Evolutionary conservation across 1,139 yeast species (phyloP), one percentile per base, ranked within the genome.

Genomic region (Cylindricascospora bacillispora): DNA sequence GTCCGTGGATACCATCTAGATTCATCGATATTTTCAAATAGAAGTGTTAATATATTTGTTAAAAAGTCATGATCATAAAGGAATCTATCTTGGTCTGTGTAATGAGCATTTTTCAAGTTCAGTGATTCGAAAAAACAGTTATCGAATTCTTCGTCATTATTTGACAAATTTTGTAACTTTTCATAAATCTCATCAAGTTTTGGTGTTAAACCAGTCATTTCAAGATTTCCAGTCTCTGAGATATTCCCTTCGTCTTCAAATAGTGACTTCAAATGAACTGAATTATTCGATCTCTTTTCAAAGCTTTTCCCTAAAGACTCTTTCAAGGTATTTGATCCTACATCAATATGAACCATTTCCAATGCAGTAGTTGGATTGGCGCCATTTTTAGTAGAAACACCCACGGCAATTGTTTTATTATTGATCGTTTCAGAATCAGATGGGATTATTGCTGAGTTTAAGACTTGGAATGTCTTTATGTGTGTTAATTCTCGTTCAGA

Each of bases 261-360:
- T 22, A 49, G 34, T 5, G 43, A 35, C 21, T 43, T 43, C 20
- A 50, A 41, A 19, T 45, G 41, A 16, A 42, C 34, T 14, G 34
- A 27, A 10, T 29, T 38, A 9, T 38, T 26, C 4, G 36, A 35
- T 15, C 35, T 38, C 24, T 27, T 33, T 21, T 34, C 35, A 27
- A 73, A 60, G 16, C 81, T 73, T 46, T 73, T 75, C 15, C 92
- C 89, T 28, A 82, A 52, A 19, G 83, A 73, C 43, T 81, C 89
- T 37, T 72, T 66, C 38, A 83, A 62, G 29, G 72, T 73, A 39
- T 86, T 85, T 23, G 68, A 56, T 2, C 93, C 93, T 12, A 75
- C 70, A 38, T 74, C 72, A 20, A 79, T 63, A 30, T 73, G 56
- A 22, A 65, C 40, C 2, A 63, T 59, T 19, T 60, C 56, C 16